Evolutionary conservation across 495 filamentous ascomycete species (phyloP), one percentile per base, ranked within the genome.

Genomic region (Cairneyella variabilis): DNA sequence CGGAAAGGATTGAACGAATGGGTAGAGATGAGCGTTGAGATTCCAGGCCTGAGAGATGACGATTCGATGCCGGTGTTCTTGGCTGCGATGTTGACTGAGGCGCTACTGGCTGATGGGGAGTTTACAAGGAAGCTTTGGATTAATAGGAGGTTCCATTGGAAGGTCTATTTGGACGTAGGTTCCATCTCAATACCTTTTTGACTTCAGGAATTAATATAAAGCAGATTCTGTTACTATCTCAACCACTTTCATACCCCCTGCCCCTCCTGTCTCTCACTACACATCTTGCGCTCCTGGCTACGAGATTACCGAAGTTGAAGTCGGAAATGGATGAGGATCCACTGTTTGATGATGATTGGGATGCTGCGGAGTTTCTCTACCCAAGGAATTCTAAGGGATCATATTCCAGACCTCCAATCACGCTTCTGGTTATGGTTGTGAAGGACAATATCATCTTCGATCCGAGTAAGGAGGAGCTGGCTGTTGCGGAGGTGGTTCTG

Each of bases 291-390:
- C 88, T 99, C 25, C 83, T 96, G 43, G 82, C 86, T 36, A 89
- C 92, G 6, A 85, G 86, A 51, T 80, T 97, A 2, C 93, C 93
- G 16, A 79, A 83, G 26, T 73, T 95, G 20, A 87, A 88, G 64
- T 95, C 89, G 20, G 83, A 90, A 62, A 76, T 76, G 48, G 91
- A 95, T 65, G 93, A 99, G 71, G 95, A 99, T 62, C 95, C 95
- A 1, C 83, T 96, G 61, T 97, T 99, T 74, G 86, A 96, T 74
- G 95, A 99, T 71, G 93, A 99, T 70, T 99, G 95, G 95, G 87
- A 83, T 30, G 87, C 83, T 28, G 80, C 90, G 2, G 68, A 81
- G 34, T 81, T 83, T 45, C 75, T 99, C 18, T 99, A 91, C 71
- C 82, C 87, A 1, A 73, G 78, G 32, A 50, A 65, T 26, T 43